Evolutionary conservation across 768 basidiomycete genomes (phyloP), one percentile per base, ranked within the genome.

Genomic region (Chalciporus chontae): DNA sequence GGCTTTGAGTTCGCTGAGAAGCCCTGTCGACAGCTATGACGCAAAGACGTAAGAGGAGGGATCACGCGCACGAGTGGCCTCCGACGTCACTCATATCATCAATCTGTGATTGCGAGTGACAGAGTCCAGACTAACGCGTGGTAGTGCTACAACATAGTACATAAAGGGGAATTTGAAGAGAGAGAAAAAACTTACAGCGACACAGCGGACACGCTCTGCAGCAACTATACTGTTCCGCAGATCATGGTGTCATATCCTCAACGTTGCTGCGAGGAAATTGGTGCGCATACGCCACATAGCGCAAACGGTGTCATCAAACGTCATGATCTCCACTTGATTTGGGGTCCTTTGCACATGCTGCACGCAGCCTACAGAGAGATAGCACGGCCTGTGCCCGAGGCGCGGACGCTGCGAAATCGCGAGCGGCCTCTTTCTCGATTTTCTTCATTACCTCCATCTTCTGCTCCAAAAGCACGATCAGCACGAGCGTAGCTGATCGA

Each of bases 401-500:
- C 80, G 66, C 74, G 80, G 67, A 73, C 74, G 66, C 77, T 77
- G 64, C 85, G 81, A 65, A 83, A 71, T 52, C 76, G 72, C 47
- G 82, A 76, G 53, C 85, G 84, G 59, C 87, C 87, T 66, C 86
- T 77, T 57, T 78, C 72, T 45, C 74, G 75, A 53, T 68, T 68
- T 59, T 72, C 67, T 50, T 76, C 74, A 21, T 73, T 74, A 58
- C 74, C 76, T 42, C 73, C 73, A 53, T 81, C 75, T 37, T 78
- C 70, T 52, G 73, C 75, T 62, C 80, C 81, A 66, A 89, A 86
- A 43, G 82, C 83, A 62, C 75, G 83, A 70, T 90, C 87, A 51
- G 80, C 86, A 62, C 84, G 78, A 58, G 81, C 74, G 69, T 90
- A 91, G 66, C 73, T 85, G 68, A 91, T 80, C 49, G 77, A 77